phyloP scores from a whole-genome alignment of 2,329 filamentous ascomycete species.

The Coniochaeta hoffmannii region DNA sequence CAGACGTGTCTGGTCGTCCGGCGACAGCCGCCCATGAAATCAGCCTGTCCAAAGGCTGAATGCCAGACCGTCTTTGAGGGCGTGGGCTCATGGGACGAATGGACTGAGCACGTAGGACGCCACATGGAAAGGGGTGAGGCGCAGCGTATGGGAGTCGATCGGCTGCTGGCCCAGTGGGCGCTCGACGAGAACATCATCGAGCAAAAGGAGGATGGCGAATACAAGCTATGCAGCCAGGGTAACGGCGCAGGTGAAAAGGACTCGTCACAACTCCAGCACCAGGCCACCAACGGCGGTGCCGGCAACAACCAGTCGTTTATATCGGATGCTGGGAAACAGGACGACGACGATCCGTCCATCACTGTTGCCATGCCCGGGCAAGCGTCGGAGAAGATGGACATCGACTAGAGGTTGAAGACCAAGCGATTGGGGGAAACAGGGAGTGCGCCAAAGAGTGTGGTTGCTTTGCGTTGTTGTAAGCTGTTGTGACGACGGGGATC shows the following conservation, averaged over 20 bases:
- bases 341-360: conserved; percentile 19
- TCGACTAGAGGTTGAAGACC: conserved; percentile 13
- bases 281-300: background rate
- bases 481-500: background rate
- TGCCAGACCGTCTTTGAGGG: conserved; percentile 68
- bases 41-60: conserved; percentile 63
- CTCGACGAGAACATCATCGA: conserved; percentile 58
- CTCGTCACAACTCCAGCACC: background rate
- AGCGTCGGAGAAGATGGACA: conserved; percentile 14
- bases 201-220: conserved; percentile 46
- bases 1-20: conserved; percentile 64
- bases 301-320: conserved; percentile 9
- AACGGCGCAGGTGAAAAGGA: conserved; percentile 15
- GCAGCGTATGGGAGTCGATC: conserved; percentile 47
- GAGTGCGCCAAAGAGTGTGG: background rate
- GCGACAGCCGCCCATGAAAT: conserved; percentile 61
- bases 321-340: conserved; percentile 10
- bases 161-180: conserved; percentile 52
- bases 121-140: conserved; percentile 76
- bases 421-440: background rate
- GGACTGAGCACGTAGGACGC: conserved; percentile 85
- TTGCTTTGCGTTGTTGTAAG: background rate
- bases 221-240: conserved; percentile 41
- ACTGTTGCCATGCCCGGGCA: conserved; percentile 15
- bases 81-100: conserved; percentile 72